Conservation (phyloP, 495 filamentous ascomycete genomes). For the Neurospora africana region DNA sequence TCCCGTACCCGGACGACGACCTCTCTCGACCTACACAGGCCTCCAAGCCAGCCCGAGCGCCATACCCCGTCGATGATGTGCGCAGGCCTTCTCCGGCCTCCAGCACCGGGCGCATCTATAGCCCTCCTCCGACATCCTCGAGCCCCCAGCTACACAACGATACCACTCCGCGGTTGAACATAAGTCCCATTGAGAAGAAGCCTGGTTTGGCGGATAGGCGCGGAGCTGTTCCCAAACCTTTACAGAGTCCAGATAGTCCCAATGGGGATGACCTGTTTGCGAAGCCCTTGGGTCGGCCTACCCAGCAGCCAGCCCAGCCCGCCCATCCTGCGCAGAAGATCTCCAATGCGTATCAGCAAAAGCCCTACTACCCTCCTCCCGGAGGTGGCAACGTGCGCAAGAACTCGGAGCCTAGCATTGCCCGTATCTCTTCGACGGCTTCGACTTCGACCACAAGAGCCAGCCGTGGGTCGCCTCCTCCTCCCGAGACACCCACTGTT, state of each 20-base stretch:
- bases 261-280: constrained; percentile 56
- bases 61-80: constrained; percentile 38
- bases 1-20: constrained; percentile 72
- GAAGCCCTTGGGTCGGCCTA: constrained; percentile 32
- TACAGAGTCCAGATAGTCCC: constrained; percentile 61
- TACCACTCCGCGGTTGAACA: constrained; percentile 30
- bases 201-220: constrained; percentile 56
- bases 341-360: constrained; percentile 38
- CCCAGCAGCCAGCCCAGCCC: constrained; percentile 10
- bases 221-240: constrained; percentile 62
- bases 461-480: constrained; percentile 84
- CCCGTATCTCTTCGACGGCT: constrained; percentile 75
- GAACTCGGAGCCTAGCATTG: constrained; percentile 41
- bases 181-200: constrained; percentile 41
- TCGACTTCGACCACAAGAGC: constrained; percentile 90
- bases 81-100: constrained; percentile 22
- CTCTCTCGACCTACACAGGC: constrained; percentile 29
- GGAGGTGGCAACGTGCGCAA: constrained; percentile 17
- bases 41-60: constrained; percentile 28
- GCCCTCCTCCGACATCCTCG: constrained; percentile 23
- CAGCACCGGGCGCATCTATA: constrained; percentile 23
- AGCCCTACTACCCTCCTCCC: constrained; percentile 39
- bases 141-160: constrained; percentile 27
- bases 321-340: constrained; percentile 23
- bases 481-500: constrained; percentile 86